These are phyloP conservation scores for Tolypocladium ovalisporum DNA, from an alignment of 2,329 filamentous ascomycete species.

Conservation along the genomic window DNA sequence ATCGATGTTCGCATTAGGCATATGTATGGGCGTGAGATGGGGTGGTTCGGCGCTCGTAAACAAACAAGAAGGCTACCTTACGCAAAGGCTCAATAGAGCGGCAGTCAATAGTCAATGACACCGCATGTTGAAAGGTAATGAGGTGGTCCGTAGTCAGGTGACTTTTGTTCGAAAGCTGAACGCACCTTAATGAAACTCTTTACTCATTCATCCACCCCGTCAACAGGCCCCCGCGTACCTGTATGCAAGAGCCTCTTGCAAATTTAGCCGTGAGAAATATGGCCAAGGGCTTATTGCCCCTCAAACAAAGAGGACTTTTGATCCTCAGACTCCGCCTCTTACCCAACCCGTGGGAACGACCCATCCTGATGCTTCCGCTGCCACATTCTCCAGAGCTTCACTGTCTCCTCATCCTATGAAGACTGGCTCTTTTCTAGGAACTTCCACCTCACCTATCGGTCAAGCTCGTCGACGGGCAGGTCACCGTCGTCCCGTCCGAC, in stretches of 20 bases:
- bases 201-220: background rate
- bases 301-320: background rate
- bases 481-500: constrained; percentile 68
- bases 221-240: background rate
- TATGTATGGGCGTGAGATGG: background rate
- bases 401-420: constrained; percentile 17
- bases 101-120: background rate
- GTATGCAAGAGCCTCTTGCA: background rate
- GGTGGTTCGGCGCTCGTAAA: background rate
- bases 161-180: background rate
- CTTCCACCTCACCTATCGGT: constrained; percentile 38
- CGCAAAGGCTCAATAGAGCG: background rate
- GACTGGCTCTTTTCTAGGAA: constrained; percentile 17
- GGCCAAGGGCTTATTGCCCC: background rate
- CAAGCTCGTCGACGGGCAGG: constrained; percentile 66
- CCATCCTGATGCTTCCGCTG: constrained; percentile 4
- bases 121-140: background rate
- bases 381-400: constrained; percentile 10
- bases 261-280: background rate
- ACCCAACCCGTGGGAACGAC: background rate
- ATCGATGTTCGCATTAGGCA: background rate
- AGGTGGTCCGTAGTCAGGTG: background rate
- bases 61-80: background rate
- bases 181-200: background rate
- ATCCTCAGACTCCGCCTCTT: background rate